phyloP scores from a whole-genome alignment of 805 yeast species.

The Starmerella sirachaensis region DNA sequence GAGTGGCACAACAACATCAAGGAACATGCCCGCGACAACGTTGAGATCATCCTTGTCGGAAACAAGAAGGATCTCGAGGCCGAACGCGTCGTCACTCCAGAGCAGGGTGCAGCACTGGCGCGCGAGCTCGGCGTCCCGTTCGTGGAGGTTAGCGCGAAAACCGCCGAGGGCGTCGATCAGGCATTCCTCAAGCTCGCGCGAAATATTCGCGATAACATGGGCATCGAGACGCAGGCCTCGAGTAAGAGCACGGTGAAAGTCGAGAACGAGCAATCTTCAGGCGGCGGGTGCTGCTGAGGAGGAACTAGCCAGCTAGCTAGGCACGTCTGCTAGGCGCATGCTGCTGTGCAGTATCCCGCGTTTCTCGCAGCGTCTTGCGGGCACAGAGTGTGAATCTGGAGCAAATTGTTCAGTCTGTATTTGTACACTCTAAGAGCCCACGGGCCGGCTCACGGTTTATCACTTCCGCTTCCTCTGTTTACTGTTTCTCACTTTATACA shows the following conservation, averaged over 20 bases:
- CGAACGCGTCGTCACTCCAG: constrained; percentile 72
- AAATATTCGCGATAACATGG: constrained; percentile 68
- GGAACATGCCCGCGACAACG: constrained; percentile 94
- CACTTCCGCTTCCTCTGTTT: too few species aligned
- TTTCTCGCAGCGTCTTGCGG: too few species aligned
- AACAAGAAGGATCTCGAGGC: constrained; percentile 89
- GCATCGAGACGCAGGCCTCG: constrained; percentile 30
- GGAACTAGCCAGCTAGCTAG: too few species aligned
- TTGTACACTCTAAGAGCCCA: too few species aligned
- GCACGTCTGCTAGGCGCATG: too few species aligned
- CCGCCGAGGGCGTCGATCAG: constrained; percentile 81
- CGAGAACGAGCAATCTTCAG: constrained; percentile 18
- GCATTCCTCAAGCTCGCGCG: constrained; percentile 83
- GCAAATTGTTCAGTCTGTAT: too few species aligned
- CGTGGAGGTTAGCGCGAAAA: constrained; percentile 92
- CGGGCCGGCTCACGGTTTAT: too few species aligned
- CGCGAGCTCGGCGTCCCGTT: constrained; percentile 78
- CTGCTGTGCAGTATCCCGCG: too few species aligned
- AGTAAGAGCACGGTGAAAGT: constrained; percentile 26
- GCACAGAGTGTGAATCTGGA: too few species aligned
- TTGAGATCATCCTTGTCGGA: constrained; percentile 86
- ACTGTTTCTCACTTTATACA: too few species aligned
- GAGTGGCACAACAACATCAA: constrained; percentile 94
- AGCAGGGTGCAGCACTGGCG: constrained; percentile 85
- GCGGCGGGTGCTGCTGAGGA: constrained; percentile 26